Base-by-base conservation (phyloP, 2,329 filamentous ascomycete species). In the Colletotrichum gloeosporioides region DNA sequence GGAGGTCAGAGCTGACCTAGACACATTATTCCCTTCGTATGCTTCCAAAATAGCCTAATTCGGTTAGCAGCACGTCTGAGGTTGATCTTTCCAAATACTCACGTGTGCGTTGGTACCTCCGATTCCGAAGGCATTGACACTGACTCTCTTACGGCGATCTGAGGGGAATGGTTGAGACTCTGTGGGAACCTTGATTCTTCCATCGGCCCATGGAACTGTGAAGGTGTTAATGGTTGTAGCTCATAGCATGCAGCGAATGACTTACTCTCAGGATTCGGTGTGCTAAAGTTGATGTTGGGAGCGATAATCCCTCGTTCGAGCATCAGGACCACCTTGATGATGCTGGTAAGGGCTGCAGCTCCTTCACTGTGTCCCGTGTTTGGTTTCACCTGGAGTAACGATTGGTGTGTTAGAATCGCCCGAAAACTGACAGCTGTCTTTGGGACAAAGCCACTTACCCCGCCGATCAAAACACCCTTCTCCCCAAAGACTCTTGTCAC, bases 301-400 rank as follows among this genome's bases (percentile, higher is more conserved):
- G 66, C 65, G 27, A 78, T 77, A 1, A n/a, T 68, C 6, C 25
- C 44, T 18, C 63, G 29, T 34, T 78, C 65, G 16, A 77, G 66
- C 1, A 81, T 77, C 15, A 86, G 27, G 1, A 83, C 79, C 2
- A 74, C 73, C 77, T 86, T 86, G 69, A 86, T 80, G 2, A 85
- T 25, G 12, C 78, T 77, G 0, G 79, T 78, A 3, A 85, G 49
- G 2, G 83, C 85, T 2, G 81, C 79, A 0, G 82, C 82, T 5
- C 79, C 83, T 71, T 86, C 85, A 2, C 78, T 72, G 71, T 87
- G 86, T 2, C 85, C 85, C 5, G 86, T 13, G 57, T 86, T 86
- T 4, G 84, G 81, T 63, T 87, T 86, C 5, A 85, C 53, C 69
- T 66, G 22, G 10, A 22, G 8, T 18, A 27, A 7, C 34, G 3